phyloP scores from a whole-genome alignment of 495 filamentous ascomycete genomes.

The Tuber calosporum region DNA sequence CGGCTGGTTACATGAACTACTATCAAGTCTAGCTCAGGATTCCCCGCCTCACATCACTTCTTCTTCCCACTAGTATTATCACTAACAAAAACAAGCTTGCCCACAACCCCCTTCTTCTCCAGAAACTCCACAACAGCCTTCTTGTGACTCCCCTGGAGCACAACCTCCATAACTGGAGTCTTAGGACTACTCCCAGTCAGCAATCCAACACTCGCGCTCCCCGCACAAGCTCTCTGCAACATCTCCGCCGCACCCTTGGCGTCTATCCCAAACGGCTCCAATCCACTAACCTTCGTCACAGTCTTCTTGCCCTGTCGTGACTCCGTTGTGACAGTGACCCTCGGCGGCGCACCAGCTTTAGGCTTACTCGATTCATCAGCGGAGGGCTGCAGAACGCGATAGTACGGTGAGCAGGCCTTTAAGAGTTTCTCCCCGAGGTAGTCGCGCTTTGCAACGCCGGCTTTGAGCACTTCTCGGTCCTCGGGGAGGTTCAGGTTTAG shows the following conservation, averaged over 20 bases:
- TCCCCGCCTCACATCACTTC: background rate
- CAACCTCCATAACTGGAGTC: slow-evolving; percentile 61
- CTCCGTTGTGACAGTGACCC: slow-evolving; percentile 55
- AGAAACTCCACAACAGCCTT: slow-evolving; percentile 56
- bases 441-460: slow-evolving; percentile 57
- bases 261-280: slow-evolving; percentile 59
- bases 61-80: slow-evolving; percentile 69
- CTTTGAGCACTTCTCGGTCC: slow-evolving; percentile 54
- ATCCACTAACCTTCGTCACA: slow-evolving; percentile 56
- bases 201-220: slow-evolving; percentile 60
- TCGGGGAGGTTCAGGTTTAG: slow-evolving; percentile 48
- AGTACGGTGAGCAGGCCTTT: slow-evolving; percentile 50
- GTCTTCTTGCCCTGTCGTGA: slow-evolving; percentile 63
- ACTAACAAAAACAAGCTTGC: slow-evolving; percentile 54
- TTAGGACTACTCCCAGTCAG: slow-evolving; percentile 54
- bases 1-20: background rate
- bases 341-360: slow-evolving; percentile 56
- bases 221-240: slow-evolving; percentile 63
- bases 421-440: slow-evolving; percentile 56
- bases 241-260: slow-evolving; percentile 60
- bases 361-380: slow-evolving; percentile 49
- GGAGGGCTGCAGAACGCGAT: slow-evolving; percentile 53
- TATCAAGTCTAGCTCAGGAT: background rate
- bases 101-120: slow-evolving; percentile 53
- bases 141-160: slow-evolving; percentile 63